phyloP scores from a whole-genome alignment of 768 basidiomycete species.

The Sarcodon sp. region DNA sequence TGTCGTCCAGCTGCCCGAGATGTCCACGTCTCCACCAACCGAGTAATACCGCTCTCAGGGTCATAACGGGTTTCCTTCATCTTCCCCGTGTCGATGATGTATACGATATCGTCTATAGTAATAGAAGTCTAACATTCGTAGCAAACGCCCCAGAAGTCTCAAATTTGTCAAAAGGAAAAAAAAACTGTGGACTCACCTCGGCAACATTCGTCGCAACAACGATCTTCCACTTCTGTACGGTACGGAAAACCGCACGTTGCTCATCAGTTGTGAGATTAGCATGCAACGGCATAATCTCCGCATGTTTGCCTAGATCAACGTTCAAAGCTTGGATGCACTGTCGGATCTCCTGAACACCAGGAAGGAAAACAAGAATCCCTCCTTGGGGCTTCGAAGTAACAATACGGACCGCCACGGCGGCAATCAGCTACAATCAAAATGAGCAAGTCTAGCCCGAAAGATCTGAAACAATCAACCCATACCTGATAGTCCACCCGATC shows the following conservation, averaged over 20 bases:
- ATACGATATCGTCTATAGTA: conserved; percentile 81
- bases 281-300: conserved; percentile 67
- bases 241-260: conserved; percentile 65
- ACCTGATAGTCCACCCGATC: conserved; percentile 70
- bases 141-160: background rate
- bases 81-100: conserved; percentile 75
- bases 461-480: conserved; percentile 2
- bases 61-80: conserved; percentile 78
- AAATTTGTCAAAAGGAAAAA: background rate
- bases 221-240: conserved; percentile 54
- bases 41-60: conserved; percentile 56
- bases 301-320: conserved; percentile 19
- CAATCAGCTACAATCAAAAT: conserved; percentile 38
- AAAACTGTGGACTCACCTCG: conserved; percentile 36
- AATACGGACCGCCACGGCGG: conserved; percentile 52
- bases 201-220: conserved; percentile 89
- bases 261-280: conserved; percentile 81
- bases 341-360: conserved; percentile 83
- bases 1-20: conserved; percentile 73
- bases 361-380: conserved; percentile 78
- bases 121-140: conserved; percentile 54
- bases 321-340: conserved; percentile 58
- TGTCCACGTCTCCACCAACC: conserved; percentile 69
- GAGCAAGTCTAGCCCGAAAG: background rate
- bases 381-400: conserved; percentile 30